phyloP scores from a whole-genome alignment of 805 yeast genomes.

The Ogataea sp. region DNA sequence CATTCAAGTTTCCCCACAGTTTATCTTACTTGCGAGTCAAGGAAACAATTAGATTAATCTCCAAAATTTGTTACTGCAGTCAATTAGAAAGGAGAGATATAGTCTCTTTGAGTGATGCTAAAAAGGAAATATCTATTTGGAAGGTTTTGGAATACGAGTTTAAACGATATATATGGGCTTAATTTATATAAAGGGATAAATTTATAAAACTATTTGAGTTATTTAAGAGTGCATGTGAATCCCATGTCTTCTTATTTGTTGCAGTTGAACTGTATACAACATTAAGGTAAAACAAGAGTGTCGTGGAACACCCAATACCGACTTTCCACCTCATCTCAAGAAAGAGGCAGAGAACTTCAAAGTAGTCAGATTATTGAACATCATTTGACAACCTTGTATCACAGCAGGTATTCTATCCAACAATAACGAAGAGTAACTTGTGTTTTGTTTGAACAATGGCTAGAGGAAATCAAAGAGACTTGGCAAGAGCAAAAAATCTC shows the following conservation, averaged over 20 bases:
- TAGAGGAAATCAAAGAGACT: slow-evolving; percentile 94
- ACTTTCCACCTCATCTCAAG: too few species aligned
- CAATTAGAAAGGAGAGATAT: slow-evolving; percentile 23
- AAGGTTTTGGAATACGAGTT: slow-evolving; percentile 26
- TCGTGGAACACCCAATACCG: too few species aligned
- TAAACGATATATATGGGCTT: slow-evolving; percentile 31
- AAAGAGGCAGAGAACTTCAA: not conserved
- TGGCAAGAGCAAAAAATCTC: slow-evolving; percentile 80
- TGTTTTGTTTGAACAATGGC: slow-evolving; percentile 74
- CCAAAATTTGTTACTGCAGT: slow-evolving; percentile 13
- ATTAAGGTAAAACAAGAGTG: too few species aligned
- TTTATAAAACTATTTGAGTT: too few species aligned
- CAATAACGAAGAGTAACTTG: too few species aligned
- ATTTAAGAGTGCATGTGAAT: too few species aligned
- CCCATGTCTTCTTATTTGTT: too few species aligned
- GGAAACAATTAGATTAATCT: slow-evolving; percentile 8
- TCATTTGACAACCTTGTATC: too few species aligned
- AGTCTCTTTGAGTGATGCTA: slow-evolving; percentile 28
- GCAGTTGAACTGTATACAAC: too few species aligned
- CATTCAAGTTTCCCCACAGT: slow-evolving; percentile 11
- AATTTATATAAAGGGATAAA: too few species aligned
- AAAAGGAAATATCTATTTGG: slow-evolving; percentile 24
- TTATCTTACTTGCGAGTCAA: slow-evolving; percentile 9
- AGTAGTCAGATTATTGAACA: too few species aligned
- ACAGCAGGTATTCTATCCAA: too few species aligned